Conservation (phyloP, 2,329 filamentous ascomycete genomes). For the Cercospora brassicicola region DNA sequence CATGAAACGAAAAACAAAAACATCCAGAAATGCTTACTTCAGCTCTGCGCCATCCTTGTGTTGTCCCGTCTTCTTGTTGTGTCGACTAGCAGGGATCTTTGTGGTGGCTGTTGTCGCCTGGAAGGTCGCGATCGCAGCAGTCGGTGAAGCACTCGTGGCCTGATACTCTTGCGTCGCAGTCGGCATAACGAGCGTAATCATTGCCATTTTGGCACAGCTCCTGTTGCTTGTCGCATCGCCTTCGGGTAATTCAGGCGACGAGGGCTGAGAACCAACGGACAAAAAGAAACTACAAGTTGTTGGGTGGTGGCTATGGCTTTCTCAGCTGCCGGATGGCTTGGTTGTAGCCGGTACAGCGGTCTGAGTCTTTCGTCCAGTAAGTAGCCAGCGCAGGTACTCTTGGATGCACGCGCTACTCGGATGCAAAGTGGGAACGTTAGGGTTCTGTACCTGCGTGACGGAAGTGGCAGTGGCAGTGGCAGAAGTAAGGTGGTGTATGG, state of each 20-base stretch:
- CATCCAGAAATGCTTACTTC: slow-evolving; percentile 2
- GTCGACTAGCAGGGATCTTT: neutral
- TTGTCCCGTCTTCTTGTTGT: neutral
- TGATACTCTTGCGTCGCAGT: neutral
- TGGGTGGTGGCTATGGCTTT: neutral
- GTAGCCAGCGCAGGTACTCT: neutral
- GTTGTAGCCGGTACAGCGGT: neutral
- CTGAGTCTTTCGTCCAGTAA: neutral
- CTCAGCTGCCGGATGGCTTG: neutral
- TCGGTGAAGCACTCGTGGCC: neutral
- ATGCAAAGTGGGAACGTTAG: neutral
- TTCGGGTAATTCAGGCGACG: neutral
- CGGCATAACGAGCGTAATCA: slow-evolving; percentile 1
- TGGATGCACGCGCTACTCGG: neutral
- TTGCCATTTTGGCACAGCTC: slow-evolving; percentile 6
- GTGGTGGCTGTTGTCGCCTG: neutral
- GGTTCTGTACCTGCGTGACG: neutral
- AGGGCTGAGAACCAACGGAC: neutral
- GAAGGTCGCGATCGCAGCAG: neutral
- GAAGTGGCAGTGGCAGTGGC: slow-evolving; percentile 3
- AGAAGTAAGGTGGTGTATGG: neutral
- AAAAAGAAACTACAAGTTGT: neutral
- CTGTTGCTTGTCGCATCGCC: neutral
- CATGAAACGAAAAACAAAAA: neutral
- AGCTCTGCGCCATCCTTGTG: neutral